Evolutionary conservation across 148 eudicot species (phyloP), one percentile per base, ranked within the genome.

Genomic region (Oxyria digyna): DNA sequence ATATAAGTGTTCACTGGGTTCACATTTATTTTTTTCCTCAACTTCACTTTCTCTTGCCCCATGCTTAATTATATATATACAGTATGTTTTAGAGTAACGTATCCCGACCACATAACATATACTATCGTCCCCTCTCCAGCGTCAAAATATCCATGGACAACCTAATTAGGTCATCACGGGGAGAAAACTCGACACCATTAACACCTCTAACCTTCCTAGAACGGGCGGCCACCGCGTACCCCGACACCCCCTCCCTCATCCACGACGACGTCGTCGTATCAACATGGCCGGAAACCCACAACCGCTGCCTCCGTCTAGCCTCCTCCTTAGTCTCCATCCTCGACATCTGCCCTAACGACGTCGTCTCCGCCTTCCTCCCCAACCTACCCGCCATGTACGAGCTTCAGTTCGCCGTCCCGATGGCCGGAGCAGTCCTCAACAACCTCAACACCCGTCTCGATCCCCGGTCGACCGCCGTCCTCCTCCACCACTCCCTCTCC

Each of bases 121-220:
- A n/a, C n/a, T n/a, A n/a, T n/a, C n/a, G n/a, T n/a, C n/a, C n/a
- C n/a, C n/a, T n/a, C n/a, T n/a, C n/a, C n/a, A n/a, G n/a, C n/a
- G n/a, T n/a, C n/a, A n/a, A n/a, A n/a, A n/a, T n/a, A n/a, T n/a
- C n/a, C n/a, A n/a, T n/a, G n/a, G n/a, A n/a, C n/a, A n/a, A n/a
- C n/a, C n/a, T n/a, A n/a, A n/a, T n/a, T n/a, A 67, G 70, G 50
- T 70, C 67, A 41, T 78, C 73, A 3, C 54, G 62, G 2, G 8
- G 38, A 52, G 50, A 81, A 20, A 79, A 82, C 32, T 74, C 83
- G 8, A 24, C 67, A 3, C 83, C 85, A 6, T 75, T 77, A 2
- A 79, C 85, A 1, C 82, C 82, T 3, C 23, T 82, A 1, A 66
- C 66, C 43, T 79, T 82, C 69, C 63, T 82, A 13, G 81, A 79